Evolutionary conservation across 805 yeast genomes (phyloP).

Genomic region (Candida piceae): DNA sequence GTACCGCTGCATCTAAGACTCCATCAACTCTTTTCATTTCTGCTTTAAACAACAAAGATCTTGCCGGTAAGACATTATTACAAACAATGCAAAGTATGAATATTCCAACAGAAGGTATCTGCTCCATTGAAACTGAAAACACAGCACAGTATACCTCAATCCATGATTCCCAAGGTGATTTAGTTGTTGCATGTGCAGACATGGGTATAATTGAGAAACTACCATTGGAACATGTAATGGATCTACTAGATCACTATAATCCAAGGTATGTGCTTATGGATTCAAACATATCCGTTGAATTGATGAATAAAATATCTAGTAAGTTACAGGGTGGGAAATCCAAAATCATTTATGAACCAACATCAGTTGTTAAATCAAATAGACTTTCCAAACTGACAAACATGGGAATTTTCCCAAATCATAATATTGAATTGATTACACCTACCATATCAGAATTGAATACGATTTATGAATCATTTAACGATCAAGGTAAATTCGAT

Average conservation of each 20-base stretch:
- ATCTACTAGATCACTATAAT: conserved; percentile 33
- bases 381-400: conserved; percentile 35
- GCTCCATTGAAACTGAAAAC: conserved; percentile 14
- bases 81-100: conserved; percentile 23
- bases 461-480: conserved; percentile 48
- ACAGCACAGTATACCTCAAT: conserved; percentile 76
- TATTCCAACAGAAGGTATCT: conserved; percentile 38
- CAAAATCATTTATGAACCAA: conserved; percentile 64
- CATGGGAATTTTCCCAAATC: conserved; percentile 44
- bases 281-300: conserved; percentile 52
- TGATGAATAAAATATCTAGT: conserved; percentile 35
- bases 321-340: conserved; percentile 16
- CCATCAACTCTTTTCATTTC: conserved; percentile 43
- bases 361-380: conserved; percentile 60
- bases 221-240: conserved; percentile 36
- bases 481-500: conserved; percentile 35
- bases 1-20: conserved; percentile 30
- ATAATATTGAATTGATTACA: conserved; percentile 44
- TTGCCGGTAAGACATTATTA: conserved; percentile 41
- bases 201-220: conserved; percentile 64
- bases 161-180: conserved; percentile 55
- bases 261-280: conserved; percentile 59
- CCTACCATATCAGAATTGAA: conserved; percentile 67
- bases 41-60: conserved; percentile 51
- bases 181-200: conserved; percentile 77